Base-by-base conservation (phyloP, 1,139 yeast species). In the Hyphopichia pseudoburtonii region DNA sequence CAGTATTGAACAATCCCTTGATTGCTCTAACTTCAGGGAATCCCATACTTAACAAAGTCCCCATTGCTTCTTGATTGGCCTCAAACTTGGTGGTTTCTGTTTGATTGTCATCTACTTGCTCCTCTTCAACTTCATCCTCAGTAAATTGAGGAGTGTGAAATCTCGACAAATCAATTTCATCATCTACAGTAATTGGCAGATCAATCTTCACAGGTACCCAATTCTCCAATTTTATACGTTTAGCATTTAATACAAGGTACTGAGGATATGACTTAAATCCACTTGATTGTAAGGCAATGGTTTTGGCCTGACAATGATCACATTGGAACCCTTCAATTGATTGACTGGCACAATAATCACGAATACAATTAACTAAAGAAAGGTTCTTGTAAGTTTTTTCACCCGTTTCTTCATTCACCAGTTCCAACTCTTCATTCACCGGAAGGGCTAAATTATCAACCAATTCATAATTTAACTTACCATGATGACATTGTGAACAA, bases 171-270 rank as follows among this genome's bases (percentile, higher is more conserved):
- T 69, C 66, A 4, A 56, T 51, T 2, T 58, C 55, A 9, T 75
- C 78, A 1, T 89, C 83, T 2, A 84, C 66, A 1, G 66, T 62
- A 10, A 87, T 70, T 3, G 95, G 94, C 5, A 83, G 86, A 45
- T 82, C 85, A 1, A 86, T 71, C 57, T 92, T 92, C 0, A 79
- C 70, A 0, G 98, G 97, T 2, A 82, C 86, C 97, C 97, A 92
- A 54, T 89, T 87, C 37, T 84, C 84, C 36, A 92, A 65, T 43
- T 83, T 80, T 41, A 92, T 88, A 52, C 98, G 72, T 43, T 87
- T 84, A 2, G 87, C 86, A 48, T 83, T 84, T 2, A 87, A 66
- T 3, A 86, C 74, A 25, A 92, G 67, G n/a, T 77, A 71, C 17
- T 79, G 68, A 0, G 98, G 98, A 49, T 66, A 83, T 0, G 86